Evolutionary conservation across 2,329 filamentous ascomycete genomes (phyloP).

Genomic region (Xylariales sp.): DNA sequence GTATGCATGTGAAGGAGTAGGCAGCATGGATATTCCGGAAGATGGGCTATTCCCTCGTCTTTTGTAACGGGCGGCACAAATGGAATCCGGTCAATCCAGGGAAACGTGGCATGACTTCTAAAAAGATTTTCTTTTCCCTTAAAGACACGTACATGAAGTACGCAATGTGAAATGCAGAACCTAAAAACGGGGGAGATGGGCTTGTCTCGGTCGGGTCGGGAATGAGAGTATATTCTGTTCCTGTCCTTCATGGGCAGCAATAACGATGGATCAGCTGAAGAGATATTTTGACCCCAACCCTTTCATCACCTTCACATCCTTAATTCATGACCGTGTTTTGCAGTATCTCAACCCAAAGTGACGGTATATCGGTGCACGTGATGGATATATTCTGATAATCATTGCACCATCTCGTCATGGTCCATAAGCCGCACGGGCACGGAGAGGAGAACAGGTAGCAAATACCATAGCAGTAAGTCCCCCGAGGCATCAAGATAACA

Average conservation of each 20-base stretch:
- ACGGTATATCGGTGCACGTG: no score
- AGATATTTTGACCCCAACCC: slow-evolving; percentile 11
- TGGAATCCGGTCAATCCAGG: slow-evolving; percentile 21
- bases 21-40: slow-evolving; percentile 18
- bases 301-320: no score
- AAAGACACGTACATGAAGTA: slow-evolving; percentile 17
- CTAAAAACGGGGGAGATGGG: slow-evolving; percentile 21
- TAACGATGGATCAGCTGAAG: slow-evolving; percentile 18
- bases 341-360: no score
- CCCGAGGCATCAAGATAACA: no score
- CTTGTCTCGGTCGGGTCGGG: slow-evolving; percentile 18
- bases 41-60: slow-evolving; percentile 10
- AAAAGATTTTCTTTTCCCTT: slow-evolving; percentile 28
- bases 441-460: no score
- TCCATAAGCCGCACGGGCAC: no score
- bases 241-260: slow-evolving; percentile 19
- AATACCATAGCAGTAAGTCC: no score
- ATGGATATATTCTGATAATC: no score
- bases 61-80: slow-evolving; percentile 17
- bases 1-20: slow-evolving; percentile 15
- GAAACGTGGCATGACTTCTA: slow-evolving; percentile 26
- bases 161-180: slow-evolving; percentile 14
- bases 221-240: slow-evolving; percentile 14
- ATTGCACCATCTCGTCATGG: no score
- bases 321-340: no score